Percentiles rank a stretch among this genome's conserved stretches.
Evolutionary conservation across 2,329 filamentous ascomycete species (phyloP).

Genomic region (Beauveria australis): DNA sequence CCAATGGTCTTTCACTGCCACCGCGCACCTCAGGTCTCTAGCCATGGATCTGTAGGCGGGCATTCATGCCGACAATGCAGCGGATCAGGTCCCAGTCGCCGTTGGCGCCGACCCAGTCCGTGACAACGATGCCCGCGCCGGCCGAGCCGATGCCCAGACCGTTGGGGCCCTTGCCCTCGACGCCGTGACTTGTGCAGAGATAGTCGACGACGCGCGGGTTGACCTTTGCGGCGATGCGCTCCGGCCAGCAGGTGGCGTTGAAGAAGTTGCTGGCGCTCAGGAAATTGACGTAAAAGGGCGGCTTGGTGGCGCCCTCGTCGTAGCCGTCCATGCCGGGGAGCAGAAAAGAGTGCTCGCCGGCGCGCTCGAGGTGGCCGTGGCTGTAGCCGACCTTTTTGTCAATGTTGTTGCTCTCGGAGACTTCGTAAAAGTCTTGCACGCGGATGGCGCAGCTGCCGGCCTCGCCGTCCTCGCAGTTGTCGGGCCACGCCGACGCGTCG

Average conservation of each 20-base stretch:
- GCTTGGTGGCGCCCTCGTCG: constrained; percentile 20
- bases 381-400: constrained; percentile 70
- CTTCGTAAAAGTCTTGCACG: constrained; percentile 92
- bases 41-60: constrained; percentile 46
- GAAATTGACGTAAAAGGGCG: constrained; percentile 82
- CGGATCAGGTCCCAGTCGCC: constrained; percentile 87
- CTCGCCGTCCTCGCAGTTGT: constrained; percentile 74
- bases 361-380: constrained; percentile 67
- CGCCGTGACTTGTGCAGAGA: constrained; percentile 49
- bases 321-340: constrained; percentile 29
- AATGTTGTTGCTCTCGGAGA: constrained; percentile 67
- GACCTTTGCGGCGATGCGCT: constrained; percentile 77
- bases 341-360: constrained; percentile 44
- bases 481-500: constrained; percentile 65
- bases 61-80: constrained; percentile 88
- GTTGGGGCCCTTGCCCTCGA: constrained; percentile 39
- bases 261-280: constrained; percentile 90
- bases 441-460: constrained; percentile 61
- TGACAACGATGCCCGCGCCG: constrained; percentile 79
- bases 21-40: constrained; percentile 16
- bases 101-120: constrained; percentile 82
- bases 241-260: constrained; percentile 85
- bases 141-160: constrained; percentile 56
- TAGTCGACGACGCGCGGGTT: constrained; percentile 68
- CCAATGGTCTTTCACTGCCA: not conserved